A percentile compares a stretch with the other conserved stretches of the same genome.
Evolutionary conservation across 2,329 filamentous ascomycete species (phyloP).

Genomic region (Purpureocillium takamizusanense): DNA sequence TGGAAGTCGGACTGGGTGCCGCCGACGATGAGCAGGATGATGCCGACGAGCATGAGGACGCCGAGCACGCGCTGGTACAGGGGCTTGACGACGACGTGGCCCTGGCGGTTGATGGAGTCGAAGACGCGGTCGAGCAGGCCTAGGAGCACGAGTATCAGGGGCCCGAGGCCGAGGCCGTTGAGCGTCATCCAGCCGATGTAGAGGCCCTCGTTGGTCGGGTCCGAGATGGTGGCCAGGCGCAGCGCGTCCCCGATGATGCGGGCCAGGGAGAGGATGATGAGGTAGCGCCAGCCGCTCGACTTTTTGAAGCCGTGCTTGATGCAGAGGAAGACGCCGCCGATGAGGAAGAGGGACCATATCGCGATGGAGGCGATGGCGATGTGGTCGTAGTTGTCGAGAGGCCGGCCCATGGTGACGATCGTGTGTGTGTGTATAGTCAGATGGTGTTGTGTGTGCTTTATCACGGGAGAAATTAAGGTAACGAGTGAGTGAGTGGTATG

Average conservation of each 20-base stretch:
- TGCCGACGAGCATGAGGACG: constrained; percentile 30
- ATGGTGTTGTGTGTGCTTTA: no score
- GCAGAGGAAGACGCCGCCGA: constrained; percentile 29
- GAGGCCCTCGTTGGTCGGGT: constrained; percentile 34
- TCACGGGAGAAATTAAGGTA: no score
- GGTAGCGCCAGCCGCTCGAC: constrained; percentile 51
- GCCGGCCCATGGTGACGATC: no score
- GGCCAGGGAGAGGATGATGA: constrained; percentile 47
- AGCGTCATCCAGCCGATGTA: constrained; percentile 23
- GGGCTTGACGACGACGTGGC: constrained; percentile 17
- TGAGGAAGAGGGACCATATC: constrained; percentile 19
- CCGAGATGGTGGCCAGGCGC: constrained; percentile 30
- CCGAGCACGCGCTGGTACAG: constrained; percentile 25
- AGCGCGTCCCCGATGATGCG: constrained; percentile 49
- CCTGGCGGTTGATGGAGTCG: constrained; percentile 36
- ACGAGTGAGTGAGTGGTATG: no score
- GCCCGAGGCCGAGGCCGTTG: constrained; percentile 25
- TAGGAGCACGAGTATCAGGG: constrained; percentile 35
- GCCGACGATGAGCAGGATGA: constrained; percentile 23
- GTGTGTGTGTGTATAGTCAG: no score
- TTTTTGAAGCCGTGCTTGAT: constrained; percentile 41
- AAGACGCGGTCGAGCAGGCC: constrained; percentile 24
- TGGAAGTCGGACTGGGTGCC: constrained; percentile 17
- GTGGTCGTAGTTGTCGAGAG: constrained; percentile 18
- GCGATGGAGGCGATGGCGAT: constrained; percentile 22